Evolutionary conservation across 2,329 filamentous ascomycete genomes (phyloP).

Genomic region (Scleromitrula shiraiana): DNA sequence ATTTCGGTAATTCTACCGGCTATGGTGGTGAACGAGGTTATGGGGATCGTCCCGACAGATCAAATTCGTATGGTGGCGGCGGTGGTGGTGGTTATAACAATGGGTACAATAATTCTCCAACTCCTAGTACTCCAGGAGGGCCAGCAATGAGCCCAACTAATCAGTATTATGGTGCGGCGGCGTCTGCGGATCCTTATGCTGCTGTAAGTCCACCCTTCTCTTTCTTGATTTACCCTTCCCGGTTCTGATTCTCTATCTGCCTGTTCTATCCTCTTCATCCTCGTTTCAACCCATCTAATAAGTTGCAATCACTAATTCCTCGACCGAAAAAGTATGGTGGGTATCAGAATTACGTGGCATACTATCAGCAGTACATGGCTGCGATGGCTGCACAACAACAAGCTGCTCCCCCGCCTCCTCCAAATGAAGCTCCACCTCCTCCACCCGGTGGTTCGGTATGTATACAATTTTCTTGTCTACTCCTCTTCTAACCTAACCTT

Average conservation of each 20-base stretch:
- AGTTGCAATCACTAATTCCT: too few relatives aligned
- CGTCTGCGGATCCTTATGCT: conserved; percentile 78
- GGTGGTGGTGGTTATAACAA: conserved; percentile 34
- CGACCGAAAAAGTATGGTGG: too few relatives aligned
- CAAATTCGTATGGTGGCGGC: conserved; percentile 34
- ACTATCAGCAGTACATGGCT: conserved; percentile 66
- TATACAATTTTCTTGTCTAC: conserved; percentile 2
- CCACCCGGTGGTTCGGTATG: conserved; percentile 43
- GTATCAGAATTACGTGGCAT: conserved; percentile 67
- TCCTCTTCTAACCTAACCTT: not conserved
- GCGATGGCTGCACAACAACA: conserved; percentile 41
- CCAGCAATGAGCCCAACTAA: conserved; percentile 33
- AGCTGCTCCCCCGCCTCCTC: conserved; percentile 50
- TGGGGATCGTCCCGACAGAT: conserved; percentile 43
- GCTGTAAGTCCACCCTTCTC: too few relatives aligned
- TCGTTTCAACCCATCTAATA: too few relatives aligned
- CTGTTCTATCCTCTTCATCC: too few relatives aligned
- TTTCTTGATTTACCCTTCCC: too few relatives aligned
- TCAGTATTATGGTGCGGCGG: conserved; percentile 68
- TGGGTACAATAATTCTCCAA: conserved; percentile 29
- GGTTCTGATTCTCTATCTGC: too few relatives aligned
- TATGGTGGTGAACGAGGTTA: conserved; percentile 40
- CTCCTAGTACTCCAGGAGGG: conserved; percentile 26
- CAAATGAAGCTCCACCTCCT: conserved; percentile 49
- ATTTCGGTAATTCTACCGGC: conserved; percentile 40